These are phyloP conservation scores for Rutstroemia sp. DNA, from an alignment of 2,329 filamentous ascomycete species.

Conservation along the genomic window DNA sequence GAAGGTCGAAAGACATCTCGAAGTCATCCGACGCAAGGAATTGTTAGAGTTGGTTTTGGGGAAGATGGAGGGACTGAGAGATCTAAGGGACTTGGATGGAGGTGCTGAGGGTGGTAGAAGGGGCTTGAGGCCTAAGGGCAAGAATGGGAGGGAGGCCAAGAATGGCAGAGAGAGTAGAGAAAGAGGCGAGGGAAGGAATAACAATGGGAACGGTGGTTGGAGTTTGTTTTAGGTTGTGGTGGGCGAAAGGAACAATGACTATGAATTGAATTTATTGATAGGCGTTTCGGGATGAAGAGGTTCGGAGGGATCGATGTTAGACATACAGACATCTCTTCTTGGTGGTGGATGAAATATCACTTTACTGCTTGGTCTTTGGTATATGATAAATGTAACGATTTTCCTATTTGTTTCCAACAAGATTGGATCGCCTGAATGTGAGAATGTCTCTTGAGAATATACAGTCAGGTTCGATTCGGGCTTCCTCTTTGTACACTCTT, in stretches of 20 bases:
- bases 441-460: too few species aligned
- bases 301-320: neutral
- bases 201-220: constrained; percentile 4
- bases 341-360: neutral
- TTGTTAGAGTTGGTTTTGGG: constrained; percentile 85
- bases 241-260: neutral
- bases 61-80: constrained; percentile 88
- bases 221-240: constrained; percentile 6
- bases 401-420: neutral
- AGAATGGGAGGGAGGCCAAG: constrained; percentile 9
- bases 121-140: constrained; percentile 3
- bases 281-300: neutral
- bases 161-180: constrained; percentile 9
- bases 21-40: constrained; percentile 88
- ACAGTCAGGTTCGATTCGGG: too few species aligned
- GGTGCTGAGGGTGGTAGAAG: constrained; percentile 33
- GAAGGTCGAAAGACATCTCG: constrained; percentile 80
- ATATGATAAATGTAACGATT: constrained; percentile 6
- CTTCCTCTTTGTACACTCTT: too few species aligned
- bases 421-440: too few species aligned
- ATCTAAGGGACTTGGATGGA: constrained; percentile 57
- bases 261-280: too few species aligned
- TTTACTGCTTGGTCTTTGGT: neutral
- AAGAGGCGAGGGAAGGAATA: constrained; percentile 9
- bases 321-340: too few species aligned